A percentile compares a stretch with the other conserved stretches of the same genome.
Conservation (phyloP, 1,284 basidiomycete species). For the Cutaneotrichosporon arboriforme region DNA sequence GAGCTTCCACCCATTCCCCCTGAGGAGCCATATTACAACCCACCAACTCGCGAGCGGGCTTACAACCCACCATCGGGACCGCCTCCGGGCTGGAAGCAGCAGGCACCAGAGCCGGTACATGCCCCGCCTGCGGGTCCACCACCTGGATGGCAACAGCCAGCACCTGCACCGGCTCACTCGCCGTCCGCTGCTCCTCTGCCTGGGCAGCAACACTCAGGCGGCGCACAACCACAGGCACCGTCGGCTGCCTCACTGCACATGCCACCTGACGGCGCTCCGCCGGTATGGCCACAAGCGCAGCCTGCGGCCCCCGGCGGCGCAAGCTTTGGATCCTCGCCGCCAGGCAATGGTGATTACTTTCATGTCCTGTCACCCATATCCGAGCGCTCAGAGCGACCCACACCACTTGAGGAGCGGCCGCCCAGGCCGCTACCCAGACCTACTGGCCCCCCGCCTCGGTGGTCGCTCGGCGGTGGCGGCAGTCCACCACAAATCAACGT, state of each 20-base stretch:
- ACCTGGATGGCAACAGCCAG: neutral
- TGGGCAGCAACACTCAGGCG: too few species aligned
- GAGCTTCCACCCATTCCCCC: constrained; percentile 14
- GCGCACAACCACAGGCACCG: too few species aligned
- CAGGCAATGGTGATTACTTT: too few species aligned
- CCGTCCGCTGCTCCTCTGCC: neutral
- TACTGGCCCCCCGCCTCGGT: neutral
- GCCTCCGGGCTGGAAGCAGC: neutral
- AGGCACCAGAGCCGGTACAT: neutral
- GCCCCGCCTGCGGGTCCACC: neutral
- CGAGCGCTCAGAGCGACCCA: neutral
- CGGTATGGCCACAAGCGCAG: neutral
- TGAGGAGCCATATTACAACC: neutral
- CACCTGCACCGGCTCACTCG: neutral
- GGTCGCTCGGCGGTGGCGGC: too few species aligned
- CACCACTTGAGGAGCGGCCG: neutral
- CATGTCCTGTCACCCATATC: too few species aligned
- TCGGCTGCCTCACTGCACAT: too few species aligned
- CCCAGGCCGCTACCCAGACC: neutral
- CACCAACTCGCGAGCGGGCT: neutral
- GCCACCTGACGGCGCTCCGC: neutral
- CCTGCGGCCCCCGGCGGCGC: too few species aligned
- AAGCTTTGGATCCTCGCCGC: too few species aligned
- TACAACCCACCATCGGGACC: neutral
- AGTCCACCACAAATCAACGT: too few species aligned